Conservation (phyloP, 1,284 basidiomycete genomes). For the Porodaedalea pini region DNA sequence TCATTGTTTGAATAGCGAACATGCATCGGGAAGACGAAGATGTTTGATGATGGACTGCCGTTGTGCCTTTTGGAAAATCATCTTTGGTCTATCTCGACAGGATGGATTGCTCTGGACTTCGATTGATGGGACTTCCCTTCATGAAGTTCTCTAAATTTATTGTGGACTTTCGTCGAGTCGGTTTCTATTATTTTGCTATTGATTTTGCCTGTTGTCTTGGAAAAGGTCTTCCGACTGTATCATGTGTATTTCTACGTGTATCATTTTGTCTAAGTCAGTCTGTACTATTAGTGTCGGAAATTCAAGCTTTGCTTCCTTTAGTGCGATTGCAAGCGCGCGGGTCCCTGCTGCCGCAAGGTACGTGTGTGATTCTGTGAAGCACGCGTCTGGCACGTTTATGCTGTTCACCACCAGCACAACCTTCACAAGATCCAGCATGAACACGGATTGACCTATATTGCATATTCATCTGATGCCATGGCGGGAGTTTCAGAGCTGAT, state of each 20-base stretch:
- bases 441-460: neutral
- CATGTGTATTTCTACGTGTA: neutral
- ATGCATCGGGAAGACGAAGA: slow-evolving; percentile 17
- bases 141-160: slow-evolving; percentile 1
- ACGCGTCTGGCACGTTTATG: too few species aligned
- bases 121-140: neutral
- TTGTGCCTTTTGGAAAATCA: neutral
- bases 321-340: too few species aligned
- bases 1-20: slow-evolving; percentile 23
- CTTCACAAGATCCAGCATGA: neutral
- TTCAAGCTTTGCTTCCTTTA: neutral
- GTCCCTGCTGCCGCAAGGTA: too few species aligned
- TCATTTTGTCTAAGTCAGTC: neutral
- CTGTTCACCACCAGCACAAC: neutral
- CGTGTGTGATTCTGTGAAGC: too few species aligned
- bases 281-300: neutral
- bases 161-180: neutral
- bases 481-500: slow-evolving; percentile 6
- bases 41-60: neutral
- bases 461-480: neutral
- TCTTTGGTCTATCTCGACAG: neutral
- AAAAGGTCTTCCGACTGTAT: neutral
- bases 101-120: neutral
- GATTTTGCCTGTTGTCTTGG: neutral
- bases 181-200: slow-evolving; percentile 1